Percentiles rank a stretch among this genome's conserved stretches.
Conservation (phyloP, 306 rosid genomes). For the Cucurbita argyrosperma region DNA sequence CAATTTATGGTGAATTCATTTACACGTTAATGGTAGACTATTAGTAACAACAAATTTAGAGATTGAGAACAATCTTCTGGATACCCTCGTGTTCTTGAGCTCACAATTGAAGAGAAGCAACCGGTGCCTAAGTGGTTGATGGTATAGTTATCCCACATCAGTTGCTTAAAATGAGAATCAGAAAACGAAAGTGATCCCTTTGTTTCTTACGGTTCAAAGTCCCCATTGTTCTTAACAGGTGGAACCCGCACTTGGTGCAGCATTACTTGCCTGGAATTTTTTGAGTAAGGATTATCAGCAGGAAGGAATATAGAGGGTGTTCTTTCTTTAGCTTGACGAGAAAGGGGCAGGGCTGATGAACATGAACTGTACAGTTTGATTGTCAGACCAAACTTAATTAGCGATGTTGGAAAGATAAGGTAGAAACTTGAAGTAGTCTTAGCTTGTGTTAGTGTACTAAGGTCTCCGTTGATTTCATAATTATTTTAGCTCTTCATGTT, state of each 20-base stretch:
- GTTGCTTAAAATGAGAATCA: background rate
- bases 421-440: background rate
- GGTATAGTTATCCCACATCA: background rate
- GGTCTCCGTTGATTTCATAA: background rate
- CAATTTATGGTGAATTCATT: background rate
- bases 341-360: background rate
- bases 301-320: conserved; percentile 22
- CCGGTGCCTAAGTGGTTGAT: background rate
- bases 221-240: conserved; percentile 28
- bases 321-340: background rate
- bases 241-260: conserved; percentile 94
- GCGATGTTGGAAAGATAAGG: background rate
- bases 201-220: background rate
- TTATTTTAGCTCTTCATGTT: background rate
- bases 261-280: conserved; percentile 80
- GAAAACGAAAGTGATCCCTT: background rate
- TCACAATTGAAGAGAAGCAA: background rate
- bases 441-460: background rate
- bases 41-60: background rate
- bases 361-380: conserved; percentile 17
- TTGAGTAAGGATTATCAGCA: conserved; percentile 39
- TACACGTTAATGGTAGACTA: background rate
- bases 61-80: background rate
- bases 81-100: background rate
- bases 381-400: background rate